A percentile compares a stretch with the other conserved stretches of the same genome.
Conservation (phyloP, 139 green algal genomes). For the Ostreobium quekettii region DNA sequence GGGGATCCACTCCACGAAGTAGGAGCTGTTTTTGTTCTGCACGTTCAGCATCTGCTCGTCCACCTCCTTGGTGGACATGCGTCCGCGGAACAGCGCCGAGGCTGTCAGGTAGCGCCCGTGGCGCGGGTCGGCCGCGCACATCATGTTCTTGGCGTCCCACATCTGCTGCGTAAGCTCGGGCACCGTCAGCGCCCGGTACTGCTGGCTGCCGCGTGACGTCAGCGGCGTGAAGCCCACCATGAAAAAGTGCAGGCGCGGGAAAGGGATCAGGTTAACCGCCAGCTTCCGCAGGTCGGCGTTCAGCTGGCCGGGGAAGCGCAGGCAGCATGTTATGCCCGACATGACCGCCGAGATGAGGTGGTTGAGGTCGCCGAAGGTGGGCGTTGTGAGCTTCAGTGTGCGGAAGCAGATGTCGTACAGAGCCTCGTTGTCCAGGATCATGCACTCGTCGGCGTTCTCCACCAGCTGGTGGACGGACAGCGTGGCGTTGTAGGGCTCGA, state of each 20-base stretch:
- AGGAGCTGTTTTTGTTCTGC: constrained; percentile 98
- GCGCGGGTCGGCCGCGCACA: constrained; percentile 96
- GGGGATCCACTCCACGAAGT: constrained; percentile 99
- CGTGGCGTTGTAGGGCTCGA: constrained; percentile 99
- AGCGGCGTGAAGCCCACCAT: constrained; percentile 97
- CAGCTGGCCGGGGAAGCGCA: constrained; percentile 98
- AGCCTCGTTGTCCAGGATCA: constrained; percentile 97
- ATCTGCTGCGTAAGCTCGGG: constrained; percentile 99
- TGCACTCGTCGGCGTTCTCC: constrained; percentile 99
- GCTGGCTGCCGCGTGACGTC: constrained; percentile 90
- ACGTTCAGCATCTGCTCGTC: constrained; percentile 99
- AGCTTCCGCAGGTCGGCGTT: constrained; percentile 99
- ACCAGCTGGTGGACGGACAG: constrained; percentile 99
- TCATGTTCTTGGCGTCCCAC: constrained; percentile 99
- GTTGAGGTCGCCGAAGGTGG: constrained; percentile 95
- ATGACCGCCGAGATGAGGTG: constrained; percentile 99
- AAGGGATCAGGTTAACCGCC: constrained; percentile 98
- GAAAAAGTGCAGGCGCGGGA: constrained; percentile 99
- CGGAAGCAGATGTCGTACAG: constrained; percentile 99
- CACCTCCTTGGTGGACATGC: constrained; percentile 98
- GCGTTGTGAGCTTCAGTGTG: constrained; percentile 97
- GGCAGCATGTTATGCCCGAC: constrained; percentile 98
- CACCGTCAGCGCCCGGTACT: constrained; percentile 94
- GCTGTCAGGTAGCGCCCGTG: constrained; percentile 97
- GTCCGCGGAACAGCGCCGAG: constrained; percentile 90